Evolutionary conservation across 140 eudicot genomes (phyloP).

Genomic region (Anethum foeniculum): DNA sequence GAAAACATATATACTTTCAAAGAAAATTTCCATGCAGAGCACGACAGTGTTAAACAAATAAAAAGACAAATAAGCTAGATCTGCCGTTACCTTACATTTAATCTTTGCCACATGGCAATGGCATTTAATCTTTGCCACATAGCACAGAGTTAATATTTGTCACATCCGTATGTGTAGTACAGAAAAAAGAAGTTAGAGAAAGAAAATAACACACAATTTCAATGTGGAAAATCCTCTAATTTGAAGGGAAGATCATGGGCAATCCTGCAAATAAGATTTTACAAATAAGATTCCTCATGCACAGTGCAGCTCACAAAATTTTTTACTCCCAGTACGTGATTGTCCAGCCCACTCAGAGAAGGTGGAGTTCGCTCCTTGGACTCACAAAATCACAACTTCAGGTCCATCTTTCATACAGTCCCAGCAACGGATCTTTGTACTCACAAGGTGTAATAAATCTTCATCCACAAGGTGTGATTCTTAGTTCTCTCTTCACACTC

Average conservation of each 20-base stretch:
- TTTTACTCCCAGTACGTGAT: background rate
- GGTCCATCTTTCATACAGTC: background rate
- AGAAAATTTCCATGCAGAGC: background rate
- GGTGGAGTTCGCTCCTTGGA: background rate
- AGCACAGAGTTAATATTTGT: background rate
- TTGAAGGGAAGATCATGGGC: background rate
- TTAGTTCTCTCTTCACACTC: background rate
- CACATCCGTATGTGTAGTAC: background rate
- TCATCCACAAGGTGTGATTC: background rate
- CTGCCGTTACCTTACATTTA: background rate
- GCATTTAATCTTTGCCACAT: background rate
- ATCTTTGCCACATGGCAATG: background rate
- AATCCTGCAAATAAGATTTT: background rate
- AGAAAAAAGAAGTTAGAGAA: background rate
- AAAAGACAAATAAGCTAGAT: background rate
- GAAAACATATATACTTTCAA: background rate
- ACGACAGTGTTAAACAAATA: background rate
- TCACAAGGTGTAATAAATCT: background rate
- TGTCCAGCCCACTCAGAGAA: background rate
- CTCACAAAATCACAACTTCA: background rate
- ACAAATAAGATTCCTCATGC: background rate
- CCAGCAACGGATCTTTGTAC: background rate
- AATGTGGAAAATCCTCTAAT: background rate
- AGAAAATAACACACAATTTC: background rate
- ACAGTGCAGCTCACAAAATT: background rate